These are phyloP conservation scores for Wallacemonas sp. DNA, from an alignment of 208 protist species.

Conservation along the genomic window DNA sequence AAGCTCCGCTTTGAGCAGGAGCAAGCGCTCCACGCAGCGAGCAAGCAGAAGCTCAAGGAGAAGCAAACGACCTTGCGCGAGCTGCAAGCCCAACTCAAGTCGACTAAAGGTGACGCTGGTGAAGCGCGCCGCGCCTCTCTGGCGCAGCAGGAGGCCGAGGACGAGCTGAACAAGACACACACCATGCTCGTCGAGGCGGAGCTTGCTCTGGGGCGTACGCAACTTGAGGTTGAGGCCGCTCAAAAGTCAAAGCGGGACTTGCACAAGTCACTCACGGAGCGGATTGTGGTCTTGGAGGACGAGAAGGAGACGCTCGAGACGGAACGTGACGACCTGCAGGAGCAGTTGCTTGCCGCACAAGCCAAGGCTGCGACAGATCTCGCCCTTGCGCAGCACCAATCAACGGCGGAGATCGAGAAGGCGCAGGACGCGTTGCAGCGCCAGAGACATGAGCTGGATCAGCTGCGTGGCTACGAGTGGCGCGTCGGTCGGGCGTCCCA, in stretches of 20 bases:
- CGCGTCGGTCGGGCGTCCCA: too few species aligned
- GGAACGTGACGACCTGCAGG: not conserved
- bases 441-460: too few species aligned
- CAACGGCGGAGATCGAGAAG: too few species aligned
- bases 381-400: not conserved
- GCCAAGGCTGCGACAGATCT: not conserved
- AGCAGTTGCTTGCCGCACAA: not conserved
- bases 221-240: conserved; percentile 2
- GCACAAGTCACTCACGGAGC: conserved; percentile 5
- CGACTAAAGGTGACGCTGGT: conserved; percentile 19
- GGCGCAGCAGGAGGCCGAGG: conserved; percentile 18
- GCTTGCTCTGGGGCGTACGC: conserved; percentile 1
- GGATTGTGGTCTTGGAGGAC: conserved; percentile 10
- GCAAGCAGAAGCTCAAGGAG: conserved; percentile 1
- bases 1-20: conserved; percentile 12
- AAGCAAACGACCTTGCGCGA: not conserved
- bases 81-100: conserved; percentile 27
- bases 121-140: conserved; percentile 2
- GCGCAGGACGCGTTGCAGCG: too few species aligned
- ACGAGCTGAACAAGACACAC: conserved; percentile 20
- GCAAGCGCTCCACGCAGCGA: conserved; percentile 4
- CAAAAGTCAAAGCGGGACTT: conserved; percentile 2
- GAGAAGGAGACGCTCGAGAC: not conserved
- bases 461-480: too few species aligned
- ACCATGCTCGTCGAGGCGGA: conserved; percentile 11